Evolutionary conservation across 257 asterid genomes (phyloP), one percentile per base, ranked within the genome.

Genomic region (Misopates orontium): DNA sequence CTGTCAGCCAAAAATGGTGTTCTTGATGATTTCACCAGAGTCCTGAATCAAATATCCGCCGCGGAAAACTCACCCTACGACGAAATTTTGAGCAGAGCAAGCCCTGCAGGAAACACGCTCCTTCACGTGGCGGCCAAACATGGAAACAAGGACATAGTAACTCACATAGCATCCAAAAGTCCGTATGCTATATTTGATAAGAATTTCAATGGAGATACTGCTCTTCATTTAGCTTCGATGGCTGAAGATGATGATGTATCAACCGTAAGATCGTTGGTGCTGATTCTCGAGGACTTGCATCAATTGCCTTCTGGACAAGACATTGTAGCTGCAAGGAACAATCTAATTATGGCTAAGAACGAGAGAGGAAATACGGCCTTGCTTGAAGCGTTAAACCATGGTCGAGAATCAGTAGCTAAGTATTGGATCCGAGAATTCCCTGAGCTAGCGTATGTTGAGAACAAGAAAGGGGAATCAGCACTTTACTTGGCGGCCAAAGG

Each of bases 161-260:
- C 2, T 19, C 54, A 52, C 18, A 45, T 67, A 44, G 48, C 48
- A 9, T 39, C 8, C 8, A 15, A 24, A 17, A 16, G 20, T 12
- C 74, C 80, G 15, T 40, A 32, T 44, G 15, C 67, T 4, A 22
- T 60, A 39, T 5, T 67, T 0, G 22, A n/a, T 32, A 77, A 71
- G 58, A 64, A 80, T 62, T 66, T 32, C 9, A 39, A 58, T 19
- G 80, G 78, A 7, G 82, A 77, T 13, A 77, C 80, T 6, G 76
- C 77, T 3, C 55, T 80, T 36, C 85, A 80, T 62, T 50, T 74
- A n/a, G 80, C 73, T 60, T 80, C 82, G 1, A 80, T 56, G 65
- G 71, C 67, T 56, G 82, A 78, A 40, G 56, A 77, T 24, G 48
- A 0, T 7, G 36, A 28, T 28, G 36, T 2, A 32, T 52, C 66